Evolutionary conservation across 768 basidiomycete species (phyloP).

Genomic region (Termitomyces heimii): DNA sequence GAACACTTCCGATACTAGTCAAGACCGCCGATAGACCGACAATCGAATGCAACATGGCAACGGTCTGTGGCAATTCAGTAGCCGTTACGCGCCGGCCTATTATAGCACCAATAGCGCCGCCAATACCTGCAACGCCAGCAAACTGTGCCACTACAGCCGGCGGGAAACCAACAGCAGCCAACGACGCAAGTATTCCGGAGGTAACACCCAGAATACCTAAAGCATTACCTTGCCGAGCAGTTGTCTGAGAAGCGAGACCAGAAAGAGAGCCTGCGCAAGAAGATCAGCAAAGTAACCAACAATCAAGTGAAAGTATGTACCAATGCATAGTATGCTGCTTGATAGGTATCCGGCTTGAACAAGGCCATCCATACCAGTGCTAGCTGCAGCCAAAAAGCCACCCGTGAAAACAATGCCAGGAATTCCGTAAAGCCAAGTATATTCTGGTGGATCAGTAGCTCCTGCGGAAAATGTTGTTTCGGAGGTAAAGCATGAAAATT

Average conservation of each 20-base stretch:
- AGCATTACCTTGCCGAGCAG: conserved; percentile 83
- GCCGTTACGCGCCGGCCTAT: conserved; percentile 82
- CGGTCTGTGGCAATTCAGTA: conserved; percentile 81
- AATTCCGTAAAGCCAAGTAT: conserved; percentile 75
- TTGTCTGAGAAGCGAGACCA: conserved; percentile 71
- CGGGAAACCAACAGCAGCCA: conserved; percentile 80
- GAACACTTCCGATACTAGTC: conserved; percentile 78
- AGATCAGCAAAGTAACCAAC: background rate
- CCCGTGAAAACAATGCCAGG: conserved; percentile 81
- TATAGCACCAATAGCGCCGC: conserved; percentile 61
- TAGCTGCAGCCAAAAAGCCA: conserved; percentile 76
- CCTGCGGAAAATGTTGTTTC: conserved; percentile 32
- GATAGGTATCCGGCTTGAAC: conserved; percentile 86
- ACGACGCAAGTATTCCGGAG: conserved; percentile 74
- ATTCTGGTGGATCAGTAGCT: conserved; percentile 82
- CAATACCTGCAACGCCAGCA: conserved; percentile 69
- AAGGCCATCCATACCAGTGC: conserved; percentile 79
- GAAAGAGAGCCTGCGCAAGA: conserved; percentile 60
- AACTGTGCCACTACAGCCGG: conserved; percentile 73
- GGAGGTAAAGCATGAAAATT: background rate
- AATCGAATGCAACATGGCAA: conserved; percentile 77
- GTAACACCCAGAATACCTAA: conserved; percentile 85
- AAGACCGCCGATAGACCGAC: conserved; percentile 88
- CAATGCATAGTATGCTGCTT: conserved; percentile 83
- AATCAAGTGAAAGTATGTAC: conserved; percentile 24